phyloP scores from a whole-genome alignment of 106 monocot species.

The Gastrodia elata region DNA sequence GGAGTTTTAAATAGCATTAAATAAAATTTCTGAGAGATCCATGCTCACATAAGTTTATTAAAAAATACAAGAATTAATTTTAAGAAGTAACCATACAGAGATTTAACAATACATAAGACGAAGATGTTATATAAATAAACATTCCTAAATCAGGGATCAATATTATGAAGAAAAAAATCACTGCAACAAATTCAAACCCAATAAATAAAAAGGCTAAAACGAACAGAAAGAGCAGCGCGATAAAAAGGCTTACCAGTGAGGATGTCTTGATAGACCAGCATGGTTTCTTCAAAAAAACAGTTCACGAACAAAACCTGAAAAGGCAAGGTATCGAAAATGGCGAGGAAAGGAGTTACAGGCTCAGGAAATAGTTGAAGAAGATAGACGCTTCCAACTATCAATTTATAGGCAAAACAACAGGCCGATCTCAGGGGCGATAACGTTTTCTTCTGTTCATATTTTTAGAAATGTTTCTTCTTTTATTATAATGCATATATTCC shows the following conservation, averaged over 20 bases:
- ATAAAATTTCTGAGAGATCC: no score
- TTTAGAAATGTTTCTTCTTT: no score
- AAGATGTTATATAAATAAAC: no score
- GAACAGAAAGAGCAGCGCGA: background rate
- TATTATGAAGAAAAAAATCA: background rate
- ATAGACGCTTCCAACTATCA: no score
- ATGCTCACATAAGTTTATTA: no score
- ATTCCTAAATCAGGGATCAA: background rate
- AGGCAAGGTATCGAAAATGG: constrained; percentile 3
- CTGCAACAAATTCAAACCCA: background rate
- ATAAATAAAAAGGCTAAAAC: background rate
- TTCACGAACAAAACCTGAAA: constrained; percentile 8
- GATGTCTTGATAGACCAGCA: constrained; percentile 76
- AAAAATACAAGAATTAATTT: background rate
- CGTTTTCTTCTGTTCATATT: no score
- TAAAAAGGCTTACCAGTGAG: constrained; percentile 35
- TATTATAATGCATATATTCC: no score
- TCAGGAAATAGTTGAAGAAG: background rate
- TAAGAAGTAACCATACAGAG: background rate
- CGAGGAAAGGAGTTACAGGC: background rate
- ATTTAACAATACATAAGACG: no score
- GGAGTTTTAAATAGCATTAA: no score
- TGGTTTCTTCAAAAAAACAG: constrained; percentile 11
- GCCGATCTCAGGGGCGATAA: no score
- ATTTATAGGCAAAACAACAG: no score